These are phyloP conservation scores for Thielaviopsis euricoi DNA, from an alignment of 2,329 filamentous ascomycete species.

Conservation along the genomic window DNA sequence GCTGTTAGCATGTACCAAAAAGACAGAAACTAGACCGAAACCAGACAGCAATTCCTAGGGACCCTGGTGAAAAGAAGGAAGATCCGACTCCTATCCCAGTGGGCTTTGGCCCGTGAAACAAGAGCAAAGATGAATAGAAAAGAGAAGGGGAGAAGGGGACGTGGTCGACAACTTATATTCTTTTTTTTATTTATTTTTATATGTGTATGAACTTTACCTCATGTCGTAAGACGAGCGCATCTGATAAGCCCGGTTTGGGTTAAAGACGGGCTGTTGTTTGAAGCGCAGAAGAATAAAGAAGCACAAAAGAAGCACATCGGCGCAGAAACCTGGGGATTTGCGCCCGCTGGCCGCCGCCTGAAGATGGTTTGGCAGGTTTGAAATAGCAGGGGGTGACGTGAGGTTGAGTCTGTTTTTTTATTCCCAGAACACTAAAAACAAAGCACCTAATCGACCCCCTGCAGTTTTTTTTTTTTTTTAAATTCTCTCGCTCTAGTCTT, in stretches of 20 bases:
- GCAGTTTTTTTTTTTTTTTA: no score
- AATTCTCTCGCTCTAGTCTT: no score
- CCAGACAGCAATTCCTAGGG: not conserved
- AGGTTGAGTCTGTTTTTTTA: no score
- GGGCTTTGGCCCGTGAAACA: no score
- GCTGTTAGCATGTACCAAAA: not conserved
- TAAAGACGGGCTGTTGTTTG: not conserved
- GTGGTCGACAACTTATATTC: no score
- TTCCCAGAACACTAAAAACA: no score
- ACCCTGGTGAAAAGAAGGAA: not conserved
- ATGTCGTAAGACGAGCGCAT: no score
- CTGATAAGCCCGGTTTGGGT: no score
- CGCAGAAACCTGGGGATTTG: not conserved
- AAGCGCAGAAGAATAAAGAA: not conserved
- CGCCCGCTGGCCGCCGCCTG: not conserved
- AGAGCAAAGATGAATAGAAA: not conserved
- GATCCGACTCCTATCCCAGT: not conserved
- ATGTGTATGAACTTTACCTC: no score
- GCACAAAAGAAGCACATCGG: not conserved
- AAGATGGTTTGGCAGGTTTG: not conserved
- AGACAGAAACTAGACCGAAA: not conserved
- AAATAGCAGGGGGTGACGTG: not conserved
- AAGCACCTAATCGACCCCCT: no score
- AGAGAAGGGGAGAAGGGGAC: no score
- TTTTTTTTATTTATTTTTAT: no score